A percentile compares a stretch with the other conserved stretches of the same genome.
phyloP scores from a whole-genome alignment of 164 flowering plant genomes.

The Berberis vulgaris region DNA sequence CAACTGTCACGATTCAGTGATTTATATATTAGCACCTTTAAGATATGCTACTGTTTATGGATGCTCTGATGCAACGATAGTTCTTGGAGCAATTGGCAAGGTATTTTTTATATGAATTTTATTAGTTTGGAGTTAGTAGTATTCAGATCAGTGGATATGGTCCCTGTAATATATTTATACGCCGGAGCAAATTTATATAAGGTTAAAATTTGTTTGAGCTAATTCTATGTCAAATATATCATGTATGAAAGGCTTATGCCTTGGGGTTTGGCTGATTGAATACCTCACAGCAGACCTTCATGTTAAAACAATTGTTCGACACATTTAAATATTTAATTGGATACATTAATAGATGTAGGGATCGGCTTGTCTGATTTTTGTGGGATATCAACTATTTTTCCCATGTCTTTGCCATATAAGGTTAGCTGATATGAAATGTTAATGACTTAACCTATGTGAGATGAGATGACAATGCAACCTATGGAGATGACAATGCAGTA shows the following conservation, averaged over 20 bases:
- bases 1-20: conserved; percentile 90
- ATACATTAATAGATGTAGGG: no score
- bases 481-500: not conserved
- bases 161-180: not conserved
- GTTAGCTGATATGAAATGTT: not conserved
- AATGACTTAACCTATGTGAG: not conserved
- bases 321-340: no score
- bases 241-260: not conserved
- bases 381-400: no score
- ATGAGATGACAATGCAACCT: not conserved
- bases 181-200: not conserved
- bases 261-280: no score
- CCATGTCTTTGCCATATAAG: not conserved
- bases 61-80: conserved; percentile 93
- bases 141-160: not conserved
- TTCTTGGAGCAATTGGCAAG: conserved; percentile 99
- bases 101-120: conserved; percentile 24
- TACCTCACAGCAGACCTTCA: no score
- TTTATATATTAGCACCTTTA: conserved; percentile 87
- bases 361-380: no score
- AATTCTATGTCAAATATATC: not conserved
- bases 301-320: no score
- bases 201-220: not conserved
- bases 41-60: conserved; percentile 89
- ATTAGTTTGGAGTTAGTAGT: no score